Evolutionary conservation across 2,329 filamentous ascomycete genomes (phyloP).

Genomic region (Neopestalotiopsis sp.): DNA sequence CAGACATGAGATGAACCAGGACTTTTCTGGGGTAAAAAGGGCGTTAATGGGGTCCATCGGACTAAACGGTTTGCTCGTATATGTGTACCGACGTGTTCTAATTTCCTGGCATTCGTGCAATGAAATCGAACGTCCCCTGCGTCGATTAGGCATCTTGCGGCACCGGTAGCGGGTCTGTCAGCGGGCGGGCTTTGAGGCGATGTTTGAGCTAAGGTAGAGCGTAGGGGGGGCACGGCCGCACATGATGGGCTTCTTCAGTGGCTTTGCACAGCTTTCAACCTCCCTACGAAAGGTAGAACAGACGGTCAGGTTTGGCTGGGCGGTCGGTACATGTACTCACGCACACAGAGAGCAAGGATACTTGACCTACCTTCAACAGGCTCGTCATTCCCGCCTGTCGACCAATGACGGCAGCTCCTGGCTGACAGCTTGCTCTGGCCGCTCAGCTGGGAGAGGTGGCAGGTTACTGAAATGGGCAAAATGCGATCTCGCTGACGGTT

Average conservation of each 20-base stretch:
- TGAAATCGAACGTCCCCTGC: neutral
- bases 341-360: too few relatives aligned
- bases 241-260: neutral
- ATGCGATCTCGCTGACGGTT: constrained; percentile 8
- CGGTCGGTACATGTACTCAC: too few relatives aligned
- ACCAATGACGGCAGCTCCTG: too few relatives aligned
- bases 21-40: neutral
- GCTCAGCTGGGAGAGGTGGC: constrained; percentile 2
- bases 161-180: constrained; percentile 6
- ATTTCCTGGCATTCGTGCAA: neutral
- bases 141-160: neutral
- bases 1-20: constrained; percentile 3
- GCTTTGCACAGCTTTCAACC: neutral
- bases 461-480: constrained; percentile 2
- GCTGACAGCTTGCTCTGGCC: constrained; percentile 5
- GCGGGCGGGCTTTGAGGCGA: constrained; percentile 9
- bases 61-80: constrained; percentile 4
- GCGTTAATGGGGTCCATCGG: neutral
- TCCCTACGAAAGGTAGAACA: neutral
- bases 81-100: constrained; percentile 3
- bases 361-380: too few relatives aligned
- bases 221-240: neutral
- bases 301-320: neutral
- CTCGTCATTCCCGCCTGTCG: too few relatives aligned
- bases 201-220: constrained; percentile 11